Conservation (phyloP, 2,329 filamentous ascomycete genomes). For the Aureobasidium sp. region DNA sequence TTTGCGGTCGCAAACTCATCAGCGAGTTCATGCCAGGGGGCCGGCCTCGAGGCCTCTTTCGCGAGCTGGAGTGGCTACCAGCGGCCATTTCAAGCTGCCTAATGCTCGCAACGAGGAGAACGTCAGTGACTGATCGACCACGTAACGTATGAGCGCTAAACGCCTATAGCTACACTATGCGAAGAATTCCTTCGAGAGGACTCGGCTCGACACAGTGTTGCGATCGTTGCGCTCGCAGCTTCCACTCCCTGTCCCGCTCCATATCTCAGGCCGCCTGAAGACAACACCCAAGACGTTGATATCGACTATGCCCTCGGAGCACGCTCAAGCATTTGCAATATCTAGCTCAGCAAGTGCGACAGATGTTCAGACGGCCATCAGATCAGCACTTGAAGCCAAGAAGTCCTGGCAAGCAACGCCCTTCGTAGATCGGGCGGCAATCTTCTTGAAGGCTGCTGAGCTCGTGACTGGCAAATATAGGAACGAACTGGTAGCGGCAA, state of each 20-base stretch:
- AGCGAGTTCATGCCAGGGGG: not conserved
- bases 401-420: constrained; percentile 25
- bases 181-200: not conserved
- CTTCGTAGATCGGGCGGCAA: constrained; percentile 28
- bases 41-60: not conserved
- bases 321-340: not conserved
- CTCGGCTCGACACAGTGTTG: not conserved
- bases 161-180: not conserved
- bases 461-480: constrained; percentile 23
- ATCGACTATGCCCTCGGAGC: not conserved
- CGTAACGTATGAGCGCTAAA: too few relatives aligned
- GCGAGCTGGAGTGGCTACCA: constrained; percentile 1
- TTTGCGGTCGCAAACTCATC: not conserved
- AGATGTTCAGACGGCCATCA: constrained; percentile 20
- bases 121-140: too few relatives aligned
- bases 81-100: constrained; percentile 10
- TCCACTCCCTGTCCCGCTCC: not conserved
- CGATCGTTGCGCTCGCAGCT: not conserved
- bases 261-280: not conserved
- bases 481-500: constrained; percentile 30
- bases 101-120: constrained; percentile 10
- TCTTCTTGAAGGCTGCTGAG: constrained; percentile 28
- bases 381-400: constrained; percentile 27
- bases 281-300: not conserved
- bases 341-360: constrained; percentile 9